phyloP scores from a whole-genome alignment of 164 flowering plant genomes.

The Malania oleifera region DNA sequence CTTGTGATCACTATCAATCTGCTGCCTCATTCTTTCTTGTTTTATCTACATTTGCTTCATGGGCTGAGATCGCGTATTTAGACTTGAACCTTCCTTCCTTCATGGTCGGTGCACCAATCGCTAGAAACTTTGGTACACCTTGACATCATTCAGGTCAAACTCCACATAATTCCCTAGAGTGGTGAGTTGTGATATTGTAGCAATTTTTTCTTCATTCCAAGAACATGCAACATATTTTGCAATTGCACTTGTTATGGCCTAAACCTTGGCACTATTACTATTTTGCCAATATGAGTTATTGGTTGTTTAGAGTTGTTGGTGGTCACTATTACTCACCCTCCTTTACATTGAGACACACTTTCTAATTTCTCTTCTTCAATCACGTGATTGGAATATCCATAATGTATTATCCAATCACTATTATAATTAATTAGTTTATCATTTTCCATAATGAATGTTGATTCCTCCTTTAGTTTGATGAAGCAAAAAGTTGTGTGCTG shows the following conservation, averaged over 20 bases:
- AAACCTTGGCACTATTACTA: background rate
- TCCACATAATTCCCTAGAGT: constrained; percentile 10
- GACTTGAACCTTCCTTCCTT: constrained; percentile 3
- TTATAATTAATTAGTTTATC: no score
- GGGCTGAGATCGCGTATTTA: constrained; percentile 18
- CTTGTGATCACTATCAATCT: constrained; percentile 12
- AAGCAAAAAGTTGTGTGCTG: no score
- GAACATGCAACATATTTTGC: constrained; percentile 12
- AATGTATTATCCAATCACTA: no score
- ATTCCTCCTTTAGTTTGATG: no score
- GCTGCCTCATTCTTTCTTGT: constrained; percentile 10
- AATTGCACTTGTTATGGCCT: background rate
- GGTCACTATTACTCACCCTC: constrained; percentile 5
- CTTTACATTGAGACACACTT: constrained; percentile 2
- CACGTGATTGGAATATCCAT: no score
- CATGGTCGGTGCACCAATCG: constrained; percentile 3
- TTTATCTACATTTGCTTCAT: constrained; percentile 8
- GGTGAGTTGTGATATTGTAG: constrained; percentile 17
- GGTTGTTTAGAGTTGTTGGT: constrained; percentile 10
- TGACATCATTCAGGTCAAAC: constrained; percentile 13
- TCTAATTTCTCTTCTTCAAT: constrained; percentile 3
- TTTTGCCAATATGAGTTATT: constrained; percentile 10
- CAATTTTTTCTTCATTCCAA: constrained; percentile 14
- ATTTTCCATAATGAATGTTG: no score
- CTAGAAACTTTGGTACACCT: constrained; percentile 3